Evolutionary conservation across 768 basidiomycete species (phyloP), one percentile per base, ranked within the genome.

Genomic region (Macrolepiota albuminosa): DNA sequence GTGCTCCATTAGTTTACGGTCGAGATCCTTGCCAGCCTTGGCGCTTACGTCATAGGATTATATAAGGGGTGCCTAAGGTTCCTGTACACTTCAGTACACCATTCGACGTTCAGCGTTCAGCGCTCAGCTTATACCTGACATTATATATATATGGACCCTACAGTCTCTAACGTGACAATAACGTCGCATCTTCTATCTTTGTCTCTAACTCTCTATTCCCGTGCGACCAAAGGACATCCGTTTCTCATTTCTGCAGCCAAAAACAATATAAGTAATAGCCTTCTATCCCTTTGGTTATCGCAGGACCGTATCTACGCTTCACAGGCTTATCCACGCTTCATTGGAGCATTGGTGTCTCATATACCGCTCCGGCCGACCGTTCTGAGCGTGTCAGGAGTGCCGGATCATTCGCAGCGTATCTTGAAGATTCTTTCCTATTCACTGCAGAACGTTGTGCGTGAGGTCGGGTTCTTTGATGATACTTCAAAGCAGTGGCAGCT

Each of bases 221-320:
- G 72, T 0, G 87, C 88, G 0, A 83, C 79, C 0, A 63, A 74
- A 36, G 36, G 13, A 7, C 85, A 88, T 56, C 68, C 79, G 0
- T 91, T 91, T 71, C 80, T 92, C n/a, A 64, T 67, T 2, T 71
- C 79, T 18, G 86, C 87, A 0, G 84, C 85, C 3, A 68, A 77
- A 3, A 78, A 82, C 14, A 75, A 76, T 3, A 77, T 91, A 21
- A 71, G 77, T 7, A 59, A 76, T 13, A 61, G 71, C 1, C 75
- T 78, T 29, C 81, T 91, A 16, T 76, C 79, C 1, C 73, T 85
- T 51, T 91, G 85, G 81, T 81, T 91, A 59, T 78, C 82, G 14
- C 89, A 91, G 64, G 89, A 91, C 69, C 81, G 84, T 53, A 81
- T 87, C 57, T 91, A 91, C 69, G 89, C 88, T 34, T 82, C 83